Conservation (phyloP, 495 filamentous ascomycete species). For the Xylaria venustula region DNA sequence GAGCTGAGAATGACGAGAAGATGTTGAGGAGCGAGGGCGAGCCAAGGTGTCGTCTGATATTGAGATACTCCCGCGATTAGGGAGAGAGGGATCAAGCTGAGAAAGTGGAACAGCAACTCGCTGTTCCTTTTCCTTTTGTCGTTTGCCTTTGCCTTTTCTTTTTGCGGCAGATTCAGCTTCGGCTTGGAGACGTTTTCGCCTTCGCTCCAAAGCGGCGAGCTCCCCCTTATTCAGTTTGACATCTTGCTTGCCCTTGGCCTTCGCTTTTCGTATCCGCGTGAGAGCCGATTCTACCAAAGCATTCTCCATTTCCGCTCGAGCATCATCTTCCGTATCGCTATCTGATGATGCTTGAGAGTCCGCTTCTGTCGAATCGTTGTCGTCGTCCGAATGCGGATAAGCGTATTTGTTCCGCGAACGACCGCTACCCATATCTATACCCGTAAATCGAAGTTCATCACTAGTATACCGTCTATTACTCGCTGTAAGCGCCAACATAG, state of each 20-base stretch:
- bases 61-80: constrained; percentile 12
- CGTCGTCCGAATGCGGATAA: constrained; percentile 50
- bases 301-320: constrained; percentile 63
- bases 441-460: constrained; percentile 63
- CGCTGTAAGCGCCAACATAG: constrained; percentile 43
- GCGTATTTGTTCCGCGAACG: constrained; percentile 38
- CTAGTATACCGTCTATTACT: constrained; percentile 48
- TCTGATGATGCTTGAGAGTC: constrained; percentile 47
- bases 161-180: constrained; percentile 32
- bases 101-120: constrained; percentile 43
- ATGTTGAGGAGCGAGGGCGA: constrained; percentile 31
- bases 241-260: constrained; percentile 68
- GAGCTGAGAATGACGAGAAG: constrained; percentile 23
- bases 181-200: constrained; percentile 58
- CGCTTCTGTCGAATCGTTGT: constrained; percentile 53
- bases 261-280: constrained; percentile 72
- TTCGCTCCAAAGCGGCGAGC: constrained; percentile 67
- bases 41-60: constrained; percentile 16
- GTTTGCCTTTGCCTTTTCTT: constrained; percentile 19
- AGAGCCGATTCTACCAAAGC: constrained; percentile 70
- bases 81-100: constrained; percentile 29
- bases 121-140: constrained; percentile 34
- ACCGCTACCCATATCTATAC: constrained; percentile 55
- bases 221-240: constrained; percentile 74
- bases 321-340: constrained; percentile 53